Base-by-base conservation (phyloP, 2,329 filamentous ascomycete genomes). In the Pyrenophora graminea region DNA sequence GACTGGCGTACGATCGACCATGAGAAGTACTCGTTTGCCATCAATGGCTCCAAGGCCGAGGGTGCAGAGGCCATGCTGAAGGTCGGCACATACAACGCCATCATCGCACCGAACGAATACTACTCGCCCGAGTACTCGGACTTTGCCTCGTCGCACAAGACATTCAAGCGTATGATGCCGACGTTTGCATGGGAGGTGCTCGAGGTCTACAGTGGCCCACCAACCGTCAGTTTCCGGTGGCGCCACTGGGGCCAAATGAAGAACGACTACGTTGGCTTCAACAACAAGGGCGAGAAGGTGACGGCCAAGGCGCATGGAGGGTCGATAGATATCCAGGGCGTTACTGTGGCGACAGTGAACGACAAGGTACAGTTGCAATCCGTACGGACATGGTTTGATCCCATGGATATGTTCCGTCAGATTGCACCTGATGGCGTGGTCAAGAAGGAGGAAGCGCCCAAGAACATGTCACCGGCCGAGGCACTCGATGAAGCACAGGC, bases 121-220 rank as follows among this genome's bases (percentile, higher is more conserved):
- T 88, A 88, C 71, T 82, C 81, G 56, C 83, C 85, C 0, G 76
- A 77, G 42, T 78, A 83, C 51, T 84, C 80, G 3, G 83, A 85
- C 68, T 88, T 88, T 61, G 78, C 80, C 1, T 78, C 76, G 3
- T 86, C 82, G 64, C 85, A 89, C 76, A 87, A 88, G 77, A 84
- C 83, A 0, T 88, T 89, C 70, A 88, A 88, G 75, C 76, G 84
- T 45, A 88, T 88, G 85, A 88, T 89, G 85, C 85, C 85, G 0
- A 84, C 80, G 0, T 88, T 89, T 69, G 85, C 85, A 0, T 89
- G 85, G 85, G 86, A 88, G 71, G 85, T 88, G 1, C 67, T 86
- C 13, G 85, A 88, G 67, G 84, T 88, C 2, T 88, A 86, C 65
- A 82, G 81, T 53, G 85, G 83, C 0, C 85, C 85, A 19, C 85